A percentile compares a stretch with the other conserved stretches of the same genome.
These are phyloP conservation scores for Suillus discolor DNA, from an alignment of 768 basidiomycete genomes.

Conservation along the genomic window DNA sequence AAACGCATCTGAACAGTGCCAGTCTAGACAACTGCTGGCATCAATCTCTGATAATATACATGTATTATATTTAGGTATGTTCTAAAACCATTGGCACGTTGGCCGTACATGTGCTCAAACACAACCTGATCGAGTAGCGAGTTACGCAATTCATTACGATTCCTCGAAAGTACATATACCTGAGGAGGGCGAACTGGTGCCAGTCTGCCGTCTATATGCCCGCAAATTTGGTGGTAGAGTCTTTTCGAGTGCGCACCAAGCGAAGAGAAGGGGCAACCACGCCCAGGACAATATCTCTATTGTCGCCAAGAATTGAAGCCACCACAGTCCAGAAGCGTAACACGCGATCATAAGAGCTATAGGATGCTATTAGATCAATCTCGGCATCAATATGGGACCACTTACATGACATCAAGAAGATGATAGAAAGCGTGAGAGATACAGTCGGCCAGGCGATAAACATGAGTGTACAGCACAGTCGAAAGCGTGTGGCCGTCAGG, in stretches of 20 bases:
- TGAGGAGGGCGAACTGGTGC: not conserved
- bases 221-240: constrained; percentile 14
- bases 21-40: not conserved
- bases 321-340: constrained; percentile 6
- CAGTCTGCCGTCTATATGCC: not conserved
- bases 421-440: not conserved
- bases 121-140: not conserved
- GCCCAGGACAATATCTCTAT: constrained; percentile 6
- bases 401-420: constrained; percentile 1
- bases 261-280: not conserved
- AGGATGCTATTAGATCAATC: not conserved
- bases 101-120: not conserved
- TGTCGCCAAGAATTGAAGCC: not conserved
- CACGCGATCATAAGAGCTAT: constrained; percentile 2
- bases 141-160: not conserved
- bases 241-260: not conserved
- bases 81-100: not conserved
- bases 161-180: not conserved
- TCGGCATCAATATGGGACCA: too few species aligned
- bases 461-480: not conserved
- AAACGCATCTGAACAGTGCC: not conserved
- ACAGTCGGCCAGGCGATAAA: not conserved
- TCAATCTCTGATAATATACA: not conserved
- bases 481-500: not conserved
- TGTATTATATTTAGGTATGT: not conserved